These are phyloP conservation scores for Citrus cavaleriei DNA, from an alignment of 345 rosid species.

Conservation along the genomic window DNA sequence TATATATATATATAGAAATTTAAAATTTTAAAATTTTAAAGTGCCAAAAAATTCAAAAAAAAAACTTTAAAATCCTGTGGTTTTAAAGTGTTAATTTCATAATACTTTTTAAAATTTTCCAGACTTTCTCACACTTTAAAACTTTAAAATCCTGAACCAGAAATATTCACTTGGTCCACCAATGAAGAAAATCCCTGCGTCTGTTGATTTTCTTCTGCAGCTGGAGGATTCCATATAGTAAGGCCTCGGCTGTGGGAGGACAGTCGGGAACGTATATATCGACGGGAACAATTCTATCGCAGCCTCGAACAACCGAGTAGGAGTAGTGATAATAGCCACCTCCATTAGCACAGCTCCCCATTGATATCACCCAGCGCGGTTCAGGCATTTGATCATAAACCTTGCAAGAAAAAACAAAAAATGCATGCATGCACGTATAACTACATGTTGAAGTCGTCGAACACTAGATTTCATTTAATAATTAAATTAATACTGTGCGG, in stretches of 20 bases:
- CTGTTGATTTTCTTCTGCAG: constrained; percentile 95
- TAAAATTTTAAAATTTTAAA: too few species aligned
- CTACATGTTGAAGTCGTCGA: too few species aligned
- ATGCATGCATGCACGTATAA: too few species aligned
- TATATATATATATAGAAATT: too few species aligned
- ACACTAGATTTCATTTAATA: too few species aligned
- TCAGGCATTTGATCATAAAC: constrained; percentile 98
- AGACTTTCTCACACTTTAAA: too few species aligned
- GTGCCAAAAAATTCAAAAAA: rapidly evolving
- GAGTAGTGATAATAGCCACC: constrained; percentile 98
- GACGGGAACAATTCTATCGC: constrained; percentile 95
- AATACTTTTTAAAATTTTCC: too few species aligned
- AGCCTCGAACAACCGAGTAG: constrained; percentile 91
- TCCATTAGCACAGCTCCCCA: constrained; percentile 98
- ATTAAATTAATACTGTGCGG: too few species aligned
- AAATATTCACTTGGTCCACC: constrained; percentile 72
- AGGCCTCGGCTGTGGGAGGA: constrained; percentile 96
- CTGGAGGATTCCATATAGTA: constrained; percentile 88
- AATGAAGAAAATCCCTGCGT: constrained; percentile 87
- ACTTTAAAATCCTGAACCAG: too few species aligned
- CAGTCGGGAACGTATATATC: constrained; percentile 96
- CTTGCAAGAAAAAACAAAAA: constrained; percentile 37
- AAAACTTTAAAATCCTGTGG: rapidly evolving
- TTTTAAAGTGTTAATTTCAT: too few species aligned
- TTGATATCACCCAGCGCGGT: constrained; percentile 94